phyloP scores from a whole-genome alignment of 192 early-diverging fungal genomes.

The Geosiphon pyriformis region DNA sequence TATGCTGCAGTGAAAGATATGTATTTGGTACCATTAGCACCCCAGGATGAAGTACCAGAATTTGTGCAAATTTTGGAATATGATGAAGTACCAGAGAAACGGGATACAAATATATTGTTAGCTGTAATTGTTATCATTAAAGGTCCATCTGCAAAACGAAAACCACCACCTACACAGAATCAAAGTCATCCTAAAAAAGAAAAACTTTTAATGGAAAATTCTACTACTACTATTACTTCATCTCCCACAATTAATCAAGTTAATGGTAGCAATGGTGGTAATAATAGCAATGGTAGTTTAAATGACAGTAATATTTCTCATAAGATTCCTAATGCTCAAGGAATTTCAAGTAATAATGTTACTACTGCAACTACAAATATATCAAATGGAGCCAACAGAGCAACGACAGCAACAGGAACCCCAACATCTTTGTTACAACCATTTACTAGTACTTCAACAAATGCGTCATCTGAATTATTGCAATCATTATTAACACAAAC shows the following conservation, averaged over 20 bases:
- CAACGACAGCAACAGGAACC: background rate
- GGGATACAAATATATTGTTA: slow-evolving; percentile 20
- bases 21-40: slow-evolving; percentile 62
- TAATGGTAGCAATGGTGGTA: background rate
- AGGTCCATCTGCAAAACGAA: slow-evolving; percentile 17
- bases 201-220: background rate
- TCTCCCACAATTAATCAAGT: background rate
- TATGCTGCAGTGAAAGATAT: slow-evolving; percentile 67
- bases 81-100: slow-evolving; percentile 27
- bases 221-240: background rate
- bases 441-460: no score
- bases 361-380: background rate
- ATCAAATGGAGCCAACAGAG: no score
- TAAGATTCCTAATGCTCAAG: background rate
- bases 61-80: slow-evolving; percentile 50
- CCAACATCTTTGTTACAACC: background rate
- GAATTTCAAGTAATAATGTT: background rate
- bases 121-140: slow-evolving; percentile 21
- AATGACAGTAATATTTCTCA: background rate
- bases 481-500: background rate
- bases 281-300: background rate
- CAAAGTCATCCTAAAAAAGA: background rate
- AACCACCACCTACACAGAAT: background rate
- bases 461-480: no score
- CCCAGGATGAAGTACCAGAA: slow-evolving; percentile 46